A percentile compares a stretch with the other conserved stretches of the same genome.
These are phyloP conservation scores for Phoma sp. DNA, from an alignment of 2,329 filamentous ascomycete genomes.

Conservation along the genomic window DNA sequence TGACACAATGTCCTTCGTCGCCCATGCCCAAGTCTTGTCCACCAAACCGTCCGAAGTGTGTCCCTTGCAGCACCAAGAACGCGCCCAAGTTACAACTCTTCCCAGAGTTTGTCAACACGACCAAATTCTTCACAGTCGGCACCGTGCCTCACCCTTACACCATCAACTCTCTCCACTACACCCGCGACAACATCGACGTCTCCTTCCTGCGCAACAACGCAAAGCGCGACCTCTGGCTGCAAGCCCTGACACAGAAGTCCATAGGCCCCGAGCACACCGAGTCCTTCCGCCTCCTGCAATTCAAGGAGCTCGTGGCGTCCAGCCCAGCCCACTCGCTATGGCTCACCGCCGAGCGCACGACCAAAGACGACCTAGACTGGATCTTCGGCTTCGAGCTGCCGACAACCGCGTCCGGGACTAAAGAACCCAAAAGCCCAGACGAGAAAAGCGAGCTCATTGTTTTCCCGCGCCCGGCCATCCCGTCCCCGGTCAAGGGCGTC, in stretches of 20 bases:
- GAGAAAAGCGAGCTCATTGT: constrained; percentile 61
- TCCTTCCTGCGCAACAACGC: constrained; percentile 62
- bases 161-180: constrained; percentile 69
- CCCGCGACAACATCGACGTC: constrained; percentile 52
- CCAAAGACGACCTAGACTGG: constrained; percentile 82
- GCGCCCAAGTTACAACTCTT: constrained; percentile 72
- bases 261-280: constrained; percentile 68
- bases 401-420: constrained; percentile 58
- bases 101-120: constrained; percentile 72
- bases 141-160: constrained; percentile 93
- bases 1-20: constrained; percentile 75
- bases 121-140: constrained; percentile 78
- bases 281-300: constrained; percentile 69
- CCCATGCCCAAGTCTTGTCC: constrained; percentile 81
- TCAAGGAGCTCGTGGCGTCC: constrained; percentile 83
- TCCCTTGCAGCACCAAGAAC: constrained; percentile 68
- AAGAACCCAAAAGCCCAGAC: constrained; percentile 63
- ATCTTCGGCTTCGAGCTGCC: constrained; percentile 86
- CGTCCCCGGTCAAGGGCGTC: constrained; percentile 58
- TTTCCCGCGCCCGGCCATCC: constrained; percentile 52
- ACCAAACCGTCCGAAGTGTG: constrained; percentile 77
- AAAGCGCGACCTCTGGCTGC: constrained; percentile 79
- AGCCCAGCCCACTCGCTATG: constrained; percentile 71
- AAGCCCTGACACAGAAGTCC: constrained; percentile 71
- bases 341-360: constrained; percentile 71